These are phyloP conservation scores for Artemisia argyi DNA, from an alignment of 129 eudicot genomes.

Conservation along the genomic window DNA sequence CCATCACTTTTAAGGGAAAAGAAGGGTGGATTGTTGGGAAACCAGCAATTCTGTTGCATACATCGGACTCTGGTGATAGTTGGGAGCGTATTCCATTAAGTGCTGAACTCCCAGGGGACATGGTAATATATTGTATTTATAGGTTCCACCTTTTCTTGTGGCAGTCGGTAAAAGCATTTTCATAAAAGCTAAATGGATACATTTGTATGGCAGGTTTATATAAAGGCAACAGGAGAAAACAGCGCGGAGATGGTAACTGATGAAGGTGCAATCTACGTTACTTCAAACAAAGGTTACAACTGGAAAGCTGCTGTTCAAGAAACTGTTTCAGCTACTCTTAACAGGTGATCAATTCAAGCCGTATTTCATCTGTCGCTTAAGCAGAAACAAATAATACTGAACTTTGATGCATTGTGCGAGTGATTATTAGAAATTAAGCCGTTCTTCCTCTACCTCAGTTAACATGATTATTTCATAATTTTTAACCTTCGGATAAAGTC, in stretches of 20 bases:
- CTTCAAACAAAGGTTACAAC: conserved; percentile 96
- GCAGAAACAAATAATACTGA: too few species aligned
- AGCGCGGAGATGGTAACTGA: conserved; percentile 99
- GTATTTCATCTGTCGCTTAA: too few species aligned
- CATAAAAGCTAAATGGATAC: neutral
- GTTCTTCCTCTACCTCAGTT: neutral
- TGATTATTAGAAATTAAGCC: neutral
- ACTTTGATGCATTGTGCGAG: neutral
- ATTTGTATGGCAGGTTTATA: conserved; percentile 59
- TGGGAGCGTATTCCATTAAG: conserved; percentile 96
- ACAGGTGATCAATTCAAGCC: conserved; percentile 52
- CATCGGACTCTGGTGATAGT: conserved; percentile 88
- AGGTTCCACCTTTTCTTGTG: neutral
- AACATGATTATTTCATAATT: neutral
- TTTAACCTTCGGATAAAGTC: conserved; percentile 16
- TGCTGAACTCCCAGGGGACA: conserved; percentile 98
- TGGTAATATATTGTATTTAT: conserved; percentile 37
- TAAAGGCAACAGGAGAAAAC: conserved; percentile 89
- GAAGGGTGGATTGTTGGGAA: conserved; percentile 99
- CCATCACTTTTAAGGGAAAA: conserved; percentile 87
- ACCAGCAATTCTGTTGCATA: conserved; percentile 88
- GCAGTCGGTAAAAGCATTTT: neutral
- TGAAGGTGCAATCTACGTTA: conserved; percentile 93
- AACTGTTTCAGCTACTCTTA: conserved; percentile 98
- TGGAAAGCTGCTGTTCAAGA: conserved; percentile 99